Evolutionary conservation across 495 filamentous ascomycete genomes (phyloP).

Genomic region (Entonaema liquescens): DNA sequence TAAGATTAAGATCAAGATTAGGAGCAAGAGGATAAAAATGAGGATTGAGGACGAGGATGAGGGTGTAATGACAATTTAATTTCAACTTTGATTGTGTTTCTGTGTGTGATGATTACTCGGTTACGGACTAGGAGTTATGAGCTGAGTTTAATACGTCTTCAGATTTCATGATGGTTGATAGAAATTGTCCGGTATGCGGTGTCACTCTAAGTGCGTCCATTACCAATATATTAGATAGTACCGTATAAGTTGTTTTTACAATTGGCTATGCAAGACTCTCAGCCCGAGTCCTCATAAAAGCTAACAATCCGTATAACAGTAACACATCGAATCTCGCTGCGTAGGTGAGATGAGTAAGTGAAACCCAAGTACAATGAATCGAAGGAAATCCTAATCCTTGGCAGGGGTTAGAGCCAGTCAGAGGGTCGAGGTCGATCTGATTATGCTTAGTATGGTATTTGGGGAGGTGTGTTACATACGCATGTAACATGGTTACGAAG

Average conservation of each 20-base stretch:
- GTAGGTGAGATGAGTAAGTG: neutral
- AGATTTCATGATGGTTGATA: too few relatives aligned
- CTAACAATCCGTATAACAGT: too few relatives aligned
- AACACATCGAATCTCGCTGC: too few relatives aligned
- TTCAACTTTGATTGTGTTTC: neutral
- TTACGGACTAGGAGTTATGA: neutral
- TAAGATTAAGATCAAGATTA: too few relatives aligned
- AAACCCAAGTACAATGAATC: neutral
- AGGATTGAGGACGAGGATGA: neutral
- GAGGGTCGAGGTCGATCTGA: neutral
- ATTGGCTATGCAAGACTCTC: too few relatives aligned
- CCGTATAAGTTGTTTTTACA: too few relatives aligned
- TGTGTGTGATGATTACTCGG: neutral
- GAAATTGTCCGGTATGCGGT: too few relatives aligned
- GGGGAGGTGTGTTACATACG: neutral
- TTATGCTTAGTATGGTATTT: too few relatives aligned
- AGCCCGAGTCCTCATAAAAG: too few relatives aligned
- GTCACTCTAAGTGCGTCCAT: too few relatives aligned
- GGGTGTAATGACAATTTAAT: neutral
- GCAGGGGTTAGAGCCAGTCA: conserved; percentile 22
- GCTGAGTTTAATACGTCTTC: neutral
- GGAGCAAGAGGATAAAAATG: too few relatives aligned
- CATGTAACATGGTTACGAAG: neutral
- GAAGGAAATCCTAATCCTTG: neutral
- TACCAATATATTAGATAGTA: too few relatives aligned